These are phyloP conservation scores for Plenodomus lindquistii DNA, from an alignment of 2,329 filamentous ascomycete species.

Conservation along the genomic window DNA sequence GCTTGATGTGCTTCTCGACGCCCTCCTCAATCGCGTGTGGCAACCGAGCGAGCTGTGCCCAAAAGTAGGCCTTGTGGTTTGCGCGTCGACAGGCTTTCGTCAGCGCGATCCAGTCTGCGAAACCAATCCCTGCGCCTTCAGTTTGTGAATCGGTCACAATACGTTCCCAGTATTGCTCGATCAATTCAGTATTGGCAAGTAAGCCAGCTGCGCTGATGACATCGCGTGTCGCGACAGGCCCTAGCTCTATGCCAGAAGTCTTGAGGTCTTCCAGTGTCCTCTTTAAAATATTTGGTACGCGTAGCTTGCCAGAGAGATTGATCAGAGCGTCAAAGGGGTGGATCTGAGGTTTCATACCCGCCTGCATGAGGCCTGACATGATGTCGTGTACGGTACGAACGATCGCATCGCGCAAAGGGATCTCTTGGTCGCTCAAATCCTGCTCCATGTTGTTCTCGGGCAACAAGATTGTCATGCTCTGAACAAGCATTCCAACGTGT, in stretches of 20 bases:
- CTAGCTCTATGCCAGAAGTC: conserved; percentile 21
- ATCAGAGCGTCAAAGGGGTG: conserved; percentile 33
- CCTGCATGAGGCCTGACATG: conserved; percentile 27
- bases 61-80: conserved; percentile 24
- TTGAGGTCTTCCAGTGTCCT: conserved; percentile 30
- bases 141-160: conserved; percentile 27
- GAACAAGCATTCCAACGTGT: conserved; percentile 46
- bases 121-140: conserved; percentile 22
- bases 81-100: conserved; percentile 36
- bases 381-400: conserved; percentile 29
- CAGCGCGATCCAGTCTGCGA: conserved; percentile 40
- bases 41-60: conserved; percentile 27
- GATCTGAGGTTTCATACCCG: conserved; percentile 28
- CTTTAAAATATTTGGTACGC: conserved; percentile 28
- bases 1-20: conserved; percentile 11
- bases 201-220: conserved; percentile 36
- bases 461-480: conserved; percentile 34
- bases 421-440: conserved; percentile 22
- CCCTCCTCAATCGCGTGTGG: conserved; percentile 27
- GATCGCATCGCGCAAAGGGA: conserved; percentile 25
- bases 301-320: conserved; percentile 33
- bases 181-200: conserved; percentile 22
- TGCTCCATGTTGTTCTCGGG: conserved; percentile 19
- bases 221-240: conserved; percentile 23
- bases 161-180: conserved; percentile 37